Evolutionary conservation across 2,329 filamentous ascomycete species (phyloP), one percentile per base, ranked within the genome.

Genomic region (Hansfordia pulvinata): DNA sequence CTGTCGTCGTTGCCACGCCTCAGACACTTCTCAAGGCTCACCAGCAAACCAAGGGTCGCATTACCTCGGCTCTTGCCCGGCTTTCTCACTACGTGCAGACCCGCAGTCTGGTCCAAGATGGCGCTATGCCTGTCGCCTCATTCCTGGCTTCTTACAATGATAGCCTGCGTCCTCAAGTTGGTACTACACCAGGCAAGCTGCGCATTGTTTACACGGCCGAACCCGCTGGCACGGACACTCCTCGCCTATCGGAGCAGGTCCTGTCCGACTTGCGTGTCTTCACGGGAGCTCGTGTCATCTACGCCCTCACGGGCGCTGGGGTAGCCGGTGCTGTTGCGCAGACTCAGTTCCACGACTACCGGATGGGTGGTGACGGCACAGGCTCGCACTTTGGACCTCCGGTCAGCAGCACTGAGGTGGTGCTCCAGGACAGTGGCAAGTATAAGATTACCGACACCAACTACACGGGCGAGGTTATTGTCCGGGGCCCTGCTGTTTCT

Each of bases 301-400:
- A 96, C 50, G 86, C 85, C 3, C 62, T 98, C 29, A 80, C 84
- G 11, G 75, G 80, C 1, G 62, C 83, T 14, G 70, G 72, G 33
- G 81, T 96, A n/a, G 88, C 86, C 3, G 90, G 90, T 19, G 78
- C 86, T 1, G 70, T 93, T n/a, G 62, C 78, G 2, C 88, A 96
- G 55, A 93, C 82, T 6, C 76, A 82, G 34, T 65, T 86, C 20
- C 92, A 82, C 45, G 88, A 96, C 48, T 96, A 96, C 50, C 64
- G 88, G 37, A 62, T 65, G 34, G 56, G 52, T 19, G 51, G 46
- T 36, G 35, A 39, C 29, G 53, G 51, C 8, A 47, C 46, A 32
- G 56, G 50, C 29, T 59, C 62, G 8, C 85, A 93, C 49, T 93
- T 96, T 44, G 90, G 90, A 3, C 63, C 78, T 8, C 86, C 88